Percentiles rank a stretch among this genome's conserved stretches.
phyloP scores from a whole-genome alignment of 2,329 filamentous ascomycete species.

The Arthrobotrys musiformis region DNA sequence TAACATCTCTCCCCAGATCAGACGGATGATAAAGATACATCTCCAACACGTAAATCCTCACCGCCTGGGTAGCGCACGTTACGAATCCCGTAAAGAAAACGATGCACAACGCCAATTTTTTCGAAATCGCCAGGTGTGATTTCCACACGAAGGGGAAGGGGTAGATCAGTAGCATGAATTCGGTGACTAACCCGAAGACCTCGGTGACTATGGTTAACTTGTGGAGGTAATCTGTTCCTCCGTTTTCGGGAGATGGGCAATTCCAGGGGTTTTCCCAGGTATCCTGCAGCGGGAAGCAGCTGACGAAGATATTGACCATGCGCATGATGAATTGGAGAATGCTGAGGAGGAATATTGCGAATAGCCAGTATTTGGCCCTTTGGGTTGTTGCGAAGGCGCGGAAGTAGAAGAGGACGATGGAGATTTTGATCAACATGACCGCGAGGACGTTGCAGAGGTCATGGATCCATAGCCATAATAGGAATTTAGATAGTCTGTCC shows the following conservation, averaged over 20 bases:
- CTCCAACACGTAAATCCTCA: slow-evolving; percentile 46
- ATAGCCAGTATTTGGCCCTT: slow-evolving; percentile 35
- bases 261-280: slow-evolving; percentile 40
- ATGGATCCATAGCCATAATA: slow-evolving; percentile 42
- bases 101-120: slow-evolving; percentile 31
- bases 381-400: slow-evolving; percentile 40
- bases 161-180: slow-evolving; percentile 32
- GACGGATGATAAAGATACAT: slow-evolving; percentile 36
- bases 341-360: slow-evolving; percentile 24
- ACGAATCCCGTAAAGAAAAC: slow-evolving; percentile 45
- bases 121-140: slow-evolving; percentile 14
- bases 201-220: slow-evolving; percentile 29
- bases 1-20: slow-evolving; percentile 39
- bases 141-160: slow-evolving; percentile 38
- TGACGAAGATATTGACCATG: slow-evolving; percentile 32
- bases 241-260: slow-evolving; percentile 19
- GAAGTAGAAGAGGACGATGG: slow-evolving; percentile 38
- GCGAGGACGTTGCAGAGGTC: slow-evolving; percentile 31
- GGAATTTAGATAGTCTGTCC: slow-evolving; percentile 7
- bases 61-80: slow-evolving; percentile 47
- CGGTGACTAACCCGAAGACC: slow-evolving; percentile 30
- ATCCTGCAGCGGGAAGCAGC: slow-evolving; percentile 33
- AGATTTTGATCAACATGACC: slow-evolving; percentile 39
- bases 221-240: slow-evolving; percentile 17
- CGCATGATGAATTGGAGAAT: slow-evolving; percentile 45